These are phyloP conservation scores for Pythium periplocum DNA, from an alignment of 352 stramenopile genomes.

Conservation along the genomic window DNA sequence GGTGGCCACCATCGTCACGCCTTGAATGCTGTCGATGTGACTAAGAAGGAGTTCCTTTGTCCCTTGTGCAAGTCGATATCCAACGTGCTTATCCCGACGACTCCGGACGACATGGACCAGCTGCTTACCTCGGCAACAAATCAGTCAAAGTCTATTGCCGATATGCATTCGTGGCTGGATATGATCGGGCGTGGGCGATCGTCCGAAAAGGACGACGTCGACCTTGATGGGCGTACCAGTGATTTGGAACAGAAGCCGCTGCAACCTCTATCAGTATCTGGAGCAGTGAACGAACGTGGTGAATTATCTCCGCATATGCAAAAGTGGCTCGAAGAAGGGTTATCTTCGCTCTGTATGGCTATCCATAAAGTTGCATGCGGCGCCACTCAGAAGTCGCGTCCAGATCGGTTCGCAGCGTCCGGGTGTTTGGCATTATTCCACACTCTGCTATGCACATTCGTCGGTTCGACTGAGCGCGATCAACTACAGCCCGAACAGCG, in stretches of 20 bases:
- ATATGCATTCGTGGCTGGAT: constrained; percentile 48
- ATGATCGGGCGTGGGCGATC: constrained; percentile 6
- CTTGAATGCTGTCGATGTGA: constrained; percentile 93
- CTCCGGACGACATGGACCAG: constrained; percentile 44
- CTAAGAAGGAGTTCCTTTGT: constrained; percentile 96
- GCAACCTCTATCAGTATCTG: constrained; percentile 3
- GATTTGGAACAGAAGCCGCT: constrained; percentile 11
- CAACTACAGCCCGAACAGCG: constrained; percentile 57
- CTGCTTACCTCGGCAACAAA: constrained; percentile 10
- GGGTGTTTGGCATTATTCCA: constrained; percentile 77
- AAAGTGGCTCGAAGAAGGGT: constrained; percentile 59
- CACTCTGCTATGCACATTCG: constrained; percentile 71
- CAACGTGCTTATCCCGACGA: constrained; percentile 93
- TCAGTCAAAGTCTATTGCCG: background rate
- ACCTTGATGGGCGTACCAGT: no score
- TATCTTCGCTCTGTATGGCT: constrained; percentile 79
- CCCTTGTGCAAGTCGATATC: constrained; percentile 97
- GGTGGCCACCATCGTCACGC: constrained; percentile 91
- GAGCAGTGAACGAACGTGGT: background rate
- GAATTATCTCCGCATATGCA: constrained; percentile 24
- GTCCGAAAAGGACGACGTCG: no score
- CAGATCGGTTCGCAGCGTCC: constrained; percentile 71
- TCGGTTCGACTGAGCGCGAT: constrained; percentile 49
- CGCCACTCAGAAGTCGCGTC: constrained; percentile 78
- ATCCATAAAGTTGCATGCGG: constrained; percentile 80